Conservation (phyloP, 2,329 filamentous ascomycete species). For the Penicillium sp. region DNA sequence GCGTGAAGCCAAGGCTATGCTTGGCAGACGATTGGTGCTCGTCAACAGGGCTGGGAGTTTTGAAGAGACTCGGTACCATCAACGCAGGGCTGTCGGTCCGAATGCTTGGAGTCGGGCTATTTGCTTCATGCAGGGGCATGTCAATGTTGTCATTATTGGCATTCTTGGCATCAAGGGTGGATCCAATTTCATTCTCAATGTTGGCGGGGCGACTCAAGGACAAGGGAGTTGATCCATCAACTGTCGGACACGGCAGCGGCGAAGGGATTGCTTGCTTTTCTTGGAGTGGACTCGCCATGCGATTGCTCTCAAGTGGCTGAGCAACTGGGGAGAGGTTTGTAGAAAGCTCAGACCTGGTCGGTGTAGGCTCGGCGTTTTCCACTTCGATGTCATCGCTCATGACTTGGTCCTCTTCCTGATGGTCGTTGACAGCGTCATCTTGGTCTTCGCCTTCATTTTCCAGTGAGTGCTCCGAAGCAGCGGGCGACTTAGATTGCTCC, state of each 20-base stretch:
- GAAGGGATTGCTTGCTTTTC: slow-evolving; percentile 17
- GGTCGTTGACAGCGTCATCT: slow-evolving; percentile 7
- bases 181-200: slow-evolving; percentile 16
- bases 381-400: slow-evolving; percentile 15
- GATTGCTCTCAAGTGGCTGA: neutral
- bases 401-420: neutral
- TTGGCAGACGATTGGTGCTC: slow-evolving; percentile 19
- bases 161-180: slow-evolving; percentile 23
- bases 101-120: slow-evolving; percentile 14
- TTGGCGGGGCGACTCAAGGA: slow-evolving; percentile 7
- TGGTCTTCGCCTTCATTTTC: slow-evolving; percentile 10
- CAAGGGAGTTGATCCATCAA: slow-evolving; percentile 3
- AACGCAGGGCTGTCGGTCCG: slow-evolving; percentile 15
- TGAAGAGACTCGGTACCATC: slow-evolving; percentile 7
- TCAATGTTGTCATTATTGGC: slow-evolving; percentile 22
- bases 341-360: neutral
- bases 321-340: neutral
- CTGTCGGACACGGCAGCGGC: slow-evolving; percentile 22
- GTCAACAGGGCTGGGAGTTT: slow-evolving; percentile 14
- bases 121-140: slow-evolving; percentile 8
- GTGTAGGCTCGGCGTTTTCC: slow-evolving; percentile 20
- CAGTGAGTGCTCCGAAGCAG: no score
- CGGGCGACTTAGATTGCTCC: neutral
- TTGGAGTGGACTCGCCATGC: slow-evolving; percentile 12
- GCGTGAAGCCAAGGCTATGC: slow-evolving; percentile 56